A percentile compares a stretch with the other conserved stretches of the same genome.
Conservation (phyloP, 495 filamentous ascomycete genomes). For the Trichocladium antarcticum region DNA sequence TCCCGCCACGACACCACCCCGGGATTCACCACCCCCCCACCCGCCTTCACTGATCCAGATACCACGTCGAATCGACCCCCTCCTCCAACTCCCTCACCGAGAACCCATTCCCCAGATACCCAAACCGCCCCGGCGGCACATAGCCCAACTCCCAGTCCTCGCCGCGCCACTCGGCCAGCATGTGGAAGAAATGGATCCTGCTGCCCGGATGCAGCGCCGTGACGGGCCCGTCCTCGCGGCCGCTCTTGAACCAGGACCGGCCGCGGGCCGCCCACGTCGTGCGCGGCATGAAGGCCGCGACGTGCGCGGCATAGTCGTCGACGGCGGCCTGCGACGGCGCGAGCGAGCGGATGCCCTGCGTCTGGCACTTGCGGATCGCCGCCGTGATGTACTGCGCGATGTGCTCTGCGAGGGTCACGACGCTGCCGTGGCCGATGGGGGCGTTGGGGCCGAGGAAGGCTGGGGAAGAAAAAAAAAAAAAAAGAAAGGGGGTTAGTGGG, state of each 20-base stretch:
- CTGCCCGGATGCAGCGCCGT: constrained; percentile 41
- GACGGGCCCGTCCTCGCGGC: constrained; percentile 34
- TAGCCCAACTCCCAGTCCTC: constrained; percentile 43
- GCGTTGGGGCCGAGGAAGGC: constrained; percentile 40
- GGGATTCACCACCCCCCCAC: not conserved
- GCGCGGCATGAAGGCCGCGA: constrained; percentile 37
- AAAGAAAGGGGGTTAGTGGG: constrained; percentile 14
- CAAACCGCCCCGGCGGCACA: constrained; percentile 38
- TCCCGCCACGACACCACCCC: too few relatives aligned
- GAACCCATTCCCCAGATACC: constrained; percentile 32
- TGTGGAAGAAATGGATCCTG: constrained; percentile 43
- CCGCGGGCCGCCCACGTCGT: constrained; percentile 36
- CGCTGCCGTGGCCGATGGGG: constrained; percentile 40
- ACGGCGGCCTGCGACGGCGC: constrained; percentile 32
- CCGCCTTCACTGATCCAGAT: constrained; percentile 25
- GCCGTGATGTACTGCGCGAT: constrained; percentile 37
- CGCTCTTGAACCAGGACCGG: constrained; percentile 42
- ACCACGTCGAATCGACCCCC: constrained; percentile 33
- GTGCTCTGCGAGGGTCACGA: constrained; percentile 39
- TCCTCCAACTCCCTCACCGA: constrained; percentile 32
- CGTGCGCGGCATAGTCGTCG: constrained; percentile 37
- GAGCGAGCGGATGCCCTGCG: constrained; percentile 33
- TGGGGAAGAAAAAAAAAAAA: too few relatives aligned
- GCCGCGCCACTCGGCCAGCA: constrained; percentile 36
- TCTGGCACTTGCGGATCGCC: constrained; percentile 37